Percentiles rank a stretch among this genome's conserved stretches.
phyloP scores from a whole-genome alignment of 176 grass and related monocot genomes.

The Puya raimondii region DNA sequence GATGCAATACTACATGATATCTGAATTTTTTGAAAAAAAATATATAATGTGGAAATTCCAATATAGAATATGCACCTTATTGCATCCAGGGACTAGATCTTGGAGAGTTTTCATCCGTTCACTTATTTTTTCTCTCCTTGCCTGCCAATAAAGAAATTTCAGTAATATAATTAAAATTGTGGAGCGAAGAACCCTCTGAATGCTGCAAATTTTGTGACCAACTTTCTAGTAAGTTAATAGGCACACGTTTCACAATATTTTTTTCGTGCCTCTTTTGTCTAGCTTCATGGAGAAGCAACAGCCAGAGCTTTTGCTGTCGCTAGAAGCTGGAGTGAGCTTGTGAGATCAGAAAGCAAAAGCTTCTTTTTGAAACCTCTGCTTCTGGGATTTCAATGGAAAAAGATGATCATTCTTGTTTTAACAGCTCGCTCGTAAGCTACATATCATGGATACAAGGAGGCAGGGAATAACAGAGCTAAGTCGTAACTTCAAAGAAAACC shows the following conservation, averaged over 20 bases:
- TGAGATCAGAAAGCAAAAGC: too few species aligned
- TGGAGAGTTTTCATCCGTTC: conserved; percentile 96
- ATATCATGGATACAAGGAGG: neutral
- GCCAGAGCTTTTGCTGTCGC: too few species aligned
- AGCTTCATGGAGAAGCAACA: too few species aligned
- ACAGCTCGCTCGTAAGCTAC: neutral
- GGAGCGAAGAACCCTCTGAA: neutral
- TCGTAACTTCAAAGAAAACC: conserved; percentile 11
- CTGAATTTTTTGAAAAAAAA: neutral
- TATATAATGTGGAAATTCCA: neutral
- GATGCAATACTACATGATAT: neutral
- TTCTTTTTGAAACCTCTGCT: too few species aligned
- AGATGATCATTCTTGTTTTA: neutral
- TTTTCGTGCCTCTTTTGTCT: too few species aligned
- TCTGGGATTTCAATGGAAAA: too few species aligned
- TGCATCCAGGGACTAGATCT: conserved; percentile 95
- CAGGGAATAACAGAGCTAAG: neutral
- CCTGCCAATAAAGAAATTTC: conserved; percentile 38
- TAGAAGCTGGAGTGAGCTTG: too few species aligned
- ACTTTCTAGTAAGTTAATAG: neutral
- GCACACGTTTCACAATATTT: neutral
- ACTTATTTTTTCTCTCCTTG: conserved; percentile 90
- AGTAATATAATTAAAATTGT: conserved; percentile 4
- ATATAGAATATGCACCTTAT: conserved; percentile 50
- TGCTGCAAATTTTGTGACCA: neutral